Conservation (phyloP, 768 basidiomycete species). For the Russula sp. region DNA sequence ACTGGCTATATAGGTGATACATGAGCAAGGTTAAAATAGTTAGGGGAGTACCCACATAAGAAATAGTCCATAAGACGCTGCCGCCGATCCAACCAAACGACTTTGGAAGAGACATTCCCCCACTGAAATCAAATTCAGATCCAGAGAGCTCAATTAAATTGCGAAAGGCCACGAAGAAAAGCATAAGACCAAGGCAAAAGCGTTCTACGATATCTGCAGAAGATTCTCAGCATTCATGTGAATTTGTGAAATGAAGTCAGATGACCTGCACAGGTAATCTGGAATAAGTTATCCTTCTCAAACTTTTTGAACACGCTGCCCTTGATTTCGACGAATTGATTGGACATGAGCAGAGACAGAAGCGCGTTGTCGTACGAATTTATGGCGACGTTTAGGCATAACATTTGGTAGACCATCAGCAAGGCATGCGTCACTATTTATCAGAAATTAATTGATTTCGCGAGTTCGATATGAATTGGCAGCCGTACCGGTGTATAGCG, state of each 20-base stretch:
- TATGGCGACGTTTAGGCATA: conserved; percentile 92
- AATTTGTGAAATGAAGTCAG: background rate
- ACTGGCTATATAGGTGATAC: conserved; percentile 57
- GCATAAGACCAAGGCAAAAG: conserved; percentile 87
- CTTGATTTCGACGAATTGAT: conserved; percentile 99
- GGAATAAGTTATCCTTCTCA: conserved; percentile 97
- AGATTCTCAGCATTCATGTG: background rate
- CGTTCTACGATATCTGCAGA: conserved; percentile 89
- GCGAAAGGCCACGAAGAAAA: conserved; percentile 83
- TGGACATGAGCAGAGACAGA: conserved; percentile 88
- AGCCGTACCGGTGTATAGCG: conserved; percentile 69
- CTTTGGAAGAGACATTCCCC: conserved; percentile 68
- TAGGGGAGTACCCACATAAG: conserved; percentile 54
- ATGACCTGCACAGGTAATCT: conserved; percentile 92
- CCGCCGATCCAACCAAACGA: conserved; percentile 81
- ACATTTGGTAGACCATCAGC: conserved; percentile 94
- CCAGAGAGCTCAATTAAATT: conserved; percentile 93
- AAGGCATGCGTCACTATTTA: conserved; percentile 76
- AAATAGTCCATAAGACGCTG: conserved; percentile 79
- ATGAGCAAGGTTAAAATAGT: background rate
- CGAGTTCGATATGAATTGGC: background rate
- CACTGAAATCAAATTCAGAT: conserved; percentile 71
- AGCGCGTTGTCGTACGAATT: conserved; percentile 97
- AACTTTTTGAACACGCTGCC: conserved; percentile 99
- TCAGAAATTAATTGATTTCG: background rate